Base-by-base conservation (phyloP, 2,329 filamentous ascomycete species). In the Xylariaceae sp. region DNA sequence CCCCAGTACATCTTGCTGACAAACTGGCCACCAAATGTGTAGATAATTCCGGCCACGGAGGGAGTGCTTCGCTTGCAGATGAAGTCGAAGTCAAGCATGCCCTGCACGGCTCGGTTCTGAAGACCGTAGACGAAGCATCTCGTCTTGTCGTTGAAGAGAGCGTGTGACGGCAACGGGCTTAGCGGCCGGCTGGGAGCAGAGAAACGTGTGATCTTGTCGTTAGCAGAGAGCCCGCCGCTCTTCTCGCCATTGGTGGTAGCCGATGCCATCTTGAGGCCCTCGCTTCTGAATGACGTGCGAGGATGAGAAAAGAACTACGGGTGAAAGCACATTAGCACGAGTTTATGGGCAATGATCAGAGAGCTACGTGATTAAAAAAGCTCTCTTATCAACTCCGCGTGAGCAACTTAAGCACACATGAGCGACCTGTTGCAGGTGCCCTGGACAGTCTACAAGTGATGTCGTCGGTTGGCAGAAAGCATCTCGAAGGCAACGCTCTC, bases 1-100 rank as follows among this genome's bases (percentile, higher is more conserved):
- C 94, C 94, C 94, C 94, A 99, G 89, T 99, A 99, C 94, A 99
- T 97, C 87, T 99, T 99, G 87, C 91, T 97, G 73, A 99, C 94
- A 86, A 99, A 99, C 79, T 99, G 94, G 64, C 94, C 94, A 73
- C 94, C 94, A 71, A 99, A 99, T 66, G 94, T 97, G 83, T 99
- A 99, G 83, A 99, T 97, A 78, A 99, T 97, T 72, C 92, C 94
- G 63, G 94, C 94, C 54, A 99, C 94, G 53, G 94, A 99, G 60
- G 94, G 94, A 55, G 89, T 95, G 72, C 86, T 83, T 69, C 94
- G 90, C 86, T 97, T 97, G 91, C 94, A 99, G 79, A 99, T 99
- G 84, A 97, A 99, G 82, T 99, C 94, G 75, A 99, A 99, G 77
- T 99, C 94, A 73, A 99, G 89, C 88, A 92, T 92, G 73, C 88